These are phyloP conservation scores for Cryptococcus neoformans DNA, from an alignment of 1,284 basidiomycete genomes.

Conservation along the genomic window DNA sequence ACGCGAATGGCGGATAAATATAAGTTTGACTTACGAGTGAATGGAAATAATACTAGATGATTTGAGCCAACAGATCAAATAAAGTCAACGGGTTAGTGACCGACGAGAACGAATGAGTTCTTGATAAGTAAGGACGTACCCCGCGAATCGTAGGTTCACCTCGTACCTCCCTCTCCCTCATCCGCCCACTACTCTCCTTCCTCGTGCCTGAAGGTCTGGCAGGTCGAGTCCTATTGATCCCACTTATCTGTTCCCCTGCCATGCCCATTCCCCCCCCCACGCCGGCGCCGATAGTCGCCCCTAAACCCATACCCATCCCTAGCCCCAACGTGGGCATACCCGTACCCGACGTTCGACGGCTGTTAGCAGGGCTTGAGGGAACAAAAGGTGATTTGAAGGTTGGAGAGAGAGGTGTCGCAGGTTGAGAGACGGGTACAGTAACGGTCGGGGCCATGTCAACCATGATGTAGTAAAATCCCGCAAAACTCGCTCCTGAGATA, in stretches of 20 bases:
- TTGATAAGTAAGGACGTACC: conserved; percentile 8
- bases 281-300: too few species aligned
- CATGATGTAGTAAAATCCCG: conserved; percentile 75
- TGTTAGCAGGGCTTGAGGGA: background rate
- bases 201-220: background rate
- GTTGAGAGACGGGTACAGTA: conserved; percentile 25
- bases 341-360: too few species aligned
- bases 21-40: conserved; percentile 44
- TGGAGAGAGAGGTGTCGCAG: conserved; percentile 28
- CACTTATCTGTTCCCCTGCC: background rate
- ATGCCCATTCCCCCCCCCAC: too few species aligned
- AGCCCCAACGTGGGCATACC: too few species aligned
- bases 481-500: conserved; percentile 93
- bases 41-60: conserved; percentile 75
- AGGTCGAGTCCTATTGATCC: background rate
- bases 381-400: conserved; percentile 10
- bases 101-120: background rate
- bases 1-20: background rate
- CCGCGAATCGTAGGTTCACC: conserved; percentile 44
- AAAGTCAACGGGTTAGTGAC: background rate
- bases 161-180: conserved; percentile 16
- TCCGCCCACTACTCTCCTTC: conserved; percentile 17
- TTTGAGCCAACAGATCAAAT: background rate
- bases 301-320: too few species aligned
- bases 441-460: conserved; percentile 43